These are phyloP conservation scores for Pholiota microspora DNA, from an alignment of 768 basidiomycete genomes.

Conservation along the genomic window DNA sequence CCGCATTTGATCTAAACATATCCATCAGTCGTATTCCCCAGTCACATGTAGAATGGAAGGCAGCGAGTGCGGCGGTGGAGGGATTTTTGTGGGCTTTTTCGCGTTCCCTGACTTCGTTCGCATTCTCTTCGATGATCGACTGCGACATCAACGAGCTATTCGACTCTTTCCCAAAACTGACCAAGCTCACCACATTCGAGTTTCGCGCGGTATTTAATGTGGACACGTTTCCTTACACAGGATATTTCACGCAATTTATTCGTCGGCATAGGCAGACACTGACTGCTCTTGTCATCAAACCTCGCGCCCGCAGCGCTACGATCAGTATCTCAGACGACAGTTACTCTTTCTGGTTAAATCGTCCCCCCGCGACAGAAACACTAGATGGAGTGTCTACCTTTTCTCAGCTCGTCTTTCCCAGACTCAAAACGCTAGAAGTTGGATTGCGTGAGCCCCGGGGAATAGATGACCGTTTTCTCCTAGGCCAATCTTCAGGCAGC, in stretches of 20 bases:
- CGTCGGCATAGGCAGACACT: background rate
- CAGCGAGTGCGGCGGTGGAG: background rate
- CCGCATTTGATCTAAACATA: conserved; percentile 2
- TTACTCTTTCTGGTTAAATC: conserved; percentile 1
- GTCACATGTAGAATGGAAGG: background rate
- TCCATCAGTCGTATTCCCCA: conserved; percentile 3
- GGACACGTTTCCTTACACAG: background rate
- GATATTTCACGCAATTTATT: background rate
- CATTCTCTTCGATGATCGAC: background rate
- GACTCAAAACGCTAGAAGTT: conserved; percentile 4
- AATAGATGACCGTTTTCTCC: no score
- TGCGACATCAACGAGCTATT: background rate
- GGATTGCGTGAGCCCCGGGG: conserved; percentile 1
- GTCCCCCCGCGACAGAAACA: no score
- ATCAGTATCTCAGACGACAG: background rate
- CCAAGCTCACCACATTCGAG: conserved; percentile 2
- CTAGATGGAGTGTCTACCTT: background rate
- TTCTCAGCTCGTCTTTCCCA: conserved; percentile 1
- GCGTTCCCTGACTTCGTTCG: background rate
- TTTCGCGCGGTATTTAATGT: conserved; percentile 1
- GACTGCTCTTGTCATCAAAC: background rate
- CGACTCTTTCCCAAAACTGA: background rate
- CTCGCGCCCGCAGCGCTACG: background rate
- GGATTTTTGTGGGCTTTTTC: background rate
- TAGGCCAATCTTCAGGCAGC: background rate